Evolutionary conservation across 371 early-diverging fungal species (phyloP).

Genomic region (Umbelopsis sp.): DNA sequence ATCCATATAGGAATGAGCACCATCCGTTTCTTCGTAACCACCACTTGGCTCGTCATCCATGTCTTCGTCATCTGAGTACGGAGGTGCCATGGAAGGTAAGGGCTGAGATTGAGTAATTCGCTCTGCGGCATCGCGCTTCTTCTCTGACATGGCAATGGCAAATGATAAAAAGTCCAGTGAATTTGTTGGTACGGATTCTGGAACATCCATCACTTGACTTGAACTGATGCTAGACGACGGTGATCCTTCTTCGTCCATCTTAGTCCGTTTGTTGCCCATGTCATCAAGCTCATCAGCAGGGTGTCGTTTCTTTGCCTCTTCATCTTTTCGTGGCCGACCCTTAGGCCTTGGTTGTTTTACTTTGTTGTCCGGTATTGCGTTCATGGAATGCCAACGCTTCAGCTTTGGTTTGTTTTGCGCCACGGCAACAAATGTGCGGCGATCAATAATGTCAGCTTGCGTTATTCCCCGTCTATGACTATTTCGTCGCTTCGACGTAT

Average conservation of each 20-base stretch:
- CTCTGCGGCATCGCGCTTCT: slow-evolving; percentile 15
- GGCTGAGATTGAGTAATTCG: slow-evolving; percentile 9
- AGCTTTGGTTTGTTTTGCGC: slow-evolving; percentile 9
- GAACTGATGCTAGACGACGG: background rate
- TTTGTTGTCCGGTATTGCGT: background rate
- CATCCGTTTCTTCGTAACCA: background rate
- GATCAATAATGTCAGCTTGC: slow-evolving; percentile 11
- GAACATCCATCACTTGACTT: background rate
- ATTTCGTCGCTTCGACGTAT: slow-evolving; percentile 2
- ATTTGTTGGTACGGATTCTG: slow-evolving; percentile 1
- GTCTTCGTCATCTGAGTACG: slow-evolving; percentile 8
- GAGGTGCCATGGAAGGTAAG: background rate
- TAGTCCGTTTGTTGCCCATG: background rate
- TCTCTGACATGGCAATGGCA: slow-evolving; percentile 13
- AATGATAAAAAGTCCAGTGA: slow-evolving; percentile 13
- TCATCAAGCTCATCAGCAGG: background rate
- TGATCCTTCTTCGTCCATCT: background rate
- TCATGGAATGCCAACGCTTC: slow-evolving; percentile 17
- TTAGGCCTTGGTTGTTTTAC: slow-evolving; percentile 2
- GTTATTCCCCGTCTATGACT: slow-evolving; percentile 6
- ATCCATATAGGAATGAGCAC: background rate
- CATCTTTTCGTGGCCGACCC: slow-evolving; percentile 16
- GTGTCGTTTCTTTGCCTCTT: background rate
- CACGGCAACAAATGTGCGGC: slow-evolving; percentile 10
- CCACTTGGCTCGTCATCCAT: background rate